These are phyloP conservation scores for Decorospora gaudefroyi DNA, from an alignment of 2,329 filamentous ascomycete species.

Conservation along the genomic window DNA sequence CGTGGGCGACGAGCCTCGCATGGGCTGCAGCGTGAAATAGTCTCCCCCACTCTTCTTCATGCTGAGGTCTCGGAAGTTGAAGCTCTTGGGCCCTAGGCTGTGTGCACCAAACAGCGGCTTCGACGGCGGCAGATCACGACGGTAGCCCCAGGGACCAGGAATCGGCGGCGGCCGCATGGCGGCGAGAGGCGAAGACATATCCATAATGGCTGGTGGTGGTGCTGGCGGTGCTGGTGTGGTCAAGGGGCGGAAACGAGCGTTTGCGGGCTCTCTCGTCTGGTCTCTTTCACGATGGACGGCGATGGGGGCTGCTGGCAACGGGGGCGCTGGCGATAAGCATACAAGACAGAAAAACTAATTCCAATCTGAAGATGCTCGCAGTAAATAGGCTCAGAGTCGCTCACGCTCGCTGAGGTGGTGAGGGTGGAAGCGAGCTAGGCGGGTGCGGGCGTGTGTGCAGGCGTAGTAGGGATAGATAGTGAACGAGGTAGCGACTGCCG, in stretches of 20 bases:
- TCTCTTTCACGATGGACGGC: slow-evolving; percentile 26
- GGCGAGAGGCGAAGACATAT: slow-evolving; percentile 90
- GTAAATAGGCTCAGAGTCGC: slow-evolving; percentile 32
- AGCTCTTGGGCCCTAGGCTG: slow-evolving; percentile 64
- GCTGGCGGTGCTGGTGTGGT: slow-evolving; percentile 48
- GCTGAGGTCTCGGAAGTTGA: slow-evolving; percentile 76
- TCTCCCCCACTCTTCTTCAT: slow-evolving; percentile 72
- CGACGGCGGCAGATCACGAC: slow-evolving; percentile 59
- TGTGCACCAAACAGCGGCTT: slow-evolving; percentile 58
- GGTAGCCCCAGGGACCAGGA: slow-evolving; percentile 66
- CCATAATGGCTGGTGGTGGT: slow-evolving; percentile 61
- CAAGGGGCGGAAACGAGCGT: slow-evolving; percentile 31
- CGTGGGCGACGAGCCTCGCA: slow-evolving; percentile 85
- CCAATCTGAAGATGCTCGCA: slow-evolving; percentile 48
- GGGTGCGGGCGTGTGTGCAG: slow-evolving; percentile 11
- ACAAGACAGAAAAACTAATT: slow-evolving; percentile 48
- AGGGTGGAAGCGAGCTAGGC: slow-evolving; percentile 22
- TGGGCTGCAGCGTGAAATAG: slow-evolving; percentile 79
- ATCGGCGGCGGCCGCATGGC: slow-evolving; percentile 79
- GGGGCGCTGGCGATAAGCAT: slow-evolving; percentile 41
- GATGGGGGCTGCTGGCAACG: slow-evolving; percentile 19
- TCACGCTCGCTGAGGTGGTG: slow-evolving; percentile 11
- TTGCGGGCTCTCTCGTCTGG: slow-evolving; percentile 22
- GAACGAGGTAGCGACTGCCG: slow-evolving; percentile 36
- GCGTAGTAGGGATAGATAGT: slow-evolving; percentile 25